These are phyloP conservation scores for Sarcocystis neurona DNA, from an alignment of 169 alveolate genomes.

Conservation along the genomic window DNA sequence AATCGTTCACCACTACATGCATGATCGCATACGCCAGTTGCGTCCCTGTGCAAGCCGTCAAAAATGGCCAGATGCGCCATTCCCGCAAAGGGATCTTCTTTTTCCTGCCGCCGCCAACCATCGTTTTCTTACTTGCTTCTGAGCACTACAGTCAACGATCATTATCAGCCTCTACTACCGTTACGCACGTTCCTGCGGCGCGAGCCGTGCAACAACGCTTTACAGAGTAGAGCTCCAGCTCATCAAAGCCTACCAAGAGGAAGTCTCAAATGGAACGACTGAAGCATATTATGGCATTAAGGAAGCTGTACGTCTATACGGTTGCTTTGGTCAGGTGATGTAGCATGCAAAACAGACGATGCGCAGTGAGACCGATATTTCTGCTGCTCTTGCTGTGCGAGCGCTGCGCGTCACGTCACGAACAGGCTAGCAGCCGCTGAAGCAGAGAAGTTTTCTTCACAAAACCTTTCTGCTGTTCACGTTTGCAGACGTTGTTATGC, in stretches of 20 bases:
- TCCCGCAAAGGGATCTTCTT: neutral
- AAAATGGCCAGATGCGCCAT: constrained; percentile 26
- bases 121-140: neutral
- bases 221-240: neutral
- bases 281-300: too few species aligned
- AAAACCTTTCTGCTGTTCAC: too few species aligned
- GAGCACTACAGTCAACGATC: neutral
- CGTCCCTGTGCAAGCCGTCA: neutral
- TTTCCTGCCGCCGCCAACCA: neutral
- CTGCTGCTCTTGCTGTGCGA: too few species aligned
- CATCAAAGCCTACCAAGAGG: neutral
- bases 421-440: too few species aligned
- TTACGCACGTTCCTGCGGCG: neutral
- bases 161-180: neutral
- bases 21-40: neutral
- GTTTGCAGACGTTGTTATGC: too few species aligned
- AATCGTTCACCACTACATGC: neutral
- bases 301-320: too few species aligned
- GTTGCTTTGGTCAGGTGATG: too few species aligned
- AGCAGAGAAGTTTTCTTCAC: too few species aligned
- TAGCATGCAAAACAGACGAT: too few species aligned
- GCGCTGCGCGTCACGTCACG: too few species aligned
- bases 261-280: too few species aligned
- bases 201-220: neutral
- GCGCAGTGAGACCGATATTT: too few species aligned